Base-by-base conservation (phyloP, 2,329 filamentous ascomycete genomes). In the Alternaria hordeiaustralica region DNA sequence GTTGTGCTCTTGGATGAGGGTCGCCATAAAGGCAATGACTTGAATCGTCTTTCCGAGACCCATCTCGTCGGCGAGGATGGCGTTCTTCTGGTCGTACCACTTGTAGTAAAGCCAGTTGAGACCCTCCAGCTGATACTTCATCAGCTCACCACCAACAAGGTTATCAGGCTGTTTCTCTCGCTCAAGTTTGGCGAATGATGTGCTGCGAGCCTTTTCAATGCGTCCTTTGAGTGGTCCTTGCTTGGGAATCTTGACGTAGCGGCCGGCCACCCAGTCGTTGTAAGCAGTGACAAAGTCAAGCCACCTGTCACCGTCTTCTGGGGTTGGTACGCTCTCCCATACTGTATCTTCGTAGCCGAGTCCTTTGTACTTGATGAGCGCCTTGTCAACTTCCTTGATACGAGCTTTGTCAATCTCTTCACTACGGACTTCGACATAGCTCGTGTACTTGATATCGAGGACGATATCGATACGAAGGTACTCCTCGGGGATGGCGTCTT, bases 11-110 rank as follows among this genome's bases (percentile, higher is more conserved):
- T 82, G 81, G 5, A 85, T 78, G 41, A 98, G 81, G 1, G 90
- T 89, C 2, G 92, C 89, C 64, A 98, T 86, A 66, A 97, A 87
- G 3, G 90, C 88, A 64, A 98, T 92, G 56, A 97, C 89, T 77
- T 99, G 96, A 30, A 99, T 93, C 0, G 96, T 99, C 83, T 99
- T 99, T 30, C 96, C 96, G 2, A 99, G 87, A 44, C 96, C 96
- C 96, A 99, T 99, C 77, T 99, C 96, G 75, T 99, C 96, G 0
- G 96, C 96, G 7, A 98, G 87, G 62, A 98, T 95, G 26, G 94
- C 92, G 73, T 96, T 98, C 75, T 92, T 90, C 70, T 90, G 86
- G 55, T 87, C 85, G 72, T 94, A 92, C 84, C 93, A 98, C 75
- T 96, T 96, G 78, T 92, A 94, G 63, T 97, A 90, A 3, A 99